Evolutionary conservation across 805 yeast genomes (phyloP), one percentile per base, ranked within the genome.

Genomic region (Sugiyamaella americana): DNA sequence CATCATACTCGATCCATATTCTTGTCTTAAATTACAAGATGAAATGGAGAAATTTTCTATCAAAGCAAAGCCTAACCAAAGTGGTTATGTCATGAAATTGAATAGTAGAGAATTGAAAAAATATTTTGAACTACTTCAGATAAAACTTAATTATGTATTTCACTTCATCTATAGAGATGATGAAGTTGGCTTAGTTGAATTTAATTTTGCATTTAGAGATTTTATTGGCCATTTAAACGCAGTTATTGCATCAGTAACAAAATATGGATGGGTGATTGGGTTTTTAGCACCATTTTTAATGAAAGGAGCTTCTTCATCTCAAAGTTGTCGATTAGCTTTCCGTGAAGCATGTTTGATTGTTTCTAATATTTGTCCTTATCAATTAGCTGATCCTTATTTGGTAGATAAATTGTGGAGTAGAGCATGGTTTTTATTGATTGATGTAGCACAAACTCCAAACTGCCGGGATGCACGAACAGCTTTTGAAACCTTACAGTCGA

Each of bases 371-470:
- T 20, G 48, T 18, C 35, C 36, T 3, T 35, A 18, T 16, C 49
- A 43, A 37, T 10, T 17, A 8, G 11, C 23, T 3, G 53, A 47
- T 19, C 24, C 16, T 8, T 19, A 20, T 23, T 43, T 51, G 6
- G 18, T 21, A 16, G 43, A 35, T 4, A 4, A 48, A 11, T 34
- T 59, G 4, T 39, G 46, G 11, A 41, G 50, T 1, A 51, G 47
- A 1, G 41, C 50, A 11, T 59, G 64, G 63, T 55, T 56, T 16
- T 10, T 38, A 1, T 43, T 58, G 34, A 44, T 51, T 8, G 58
- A 58, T 2, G 47, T 53, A 26, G 32, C 32, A 53, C 44, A 47
- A 48, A 17, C 26, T n/a, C 37, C 16, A 34, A 4, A 34, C 6
- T 42, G 44, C 2, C 32, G 34, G 6, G 40, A 26, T 16, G 32